These are phyloP conservation scores for Exophiala xenobiotica DNA, from an alignment of 2,329 filamentous ascomycete species.

Conservation along the genomic window DNA sequence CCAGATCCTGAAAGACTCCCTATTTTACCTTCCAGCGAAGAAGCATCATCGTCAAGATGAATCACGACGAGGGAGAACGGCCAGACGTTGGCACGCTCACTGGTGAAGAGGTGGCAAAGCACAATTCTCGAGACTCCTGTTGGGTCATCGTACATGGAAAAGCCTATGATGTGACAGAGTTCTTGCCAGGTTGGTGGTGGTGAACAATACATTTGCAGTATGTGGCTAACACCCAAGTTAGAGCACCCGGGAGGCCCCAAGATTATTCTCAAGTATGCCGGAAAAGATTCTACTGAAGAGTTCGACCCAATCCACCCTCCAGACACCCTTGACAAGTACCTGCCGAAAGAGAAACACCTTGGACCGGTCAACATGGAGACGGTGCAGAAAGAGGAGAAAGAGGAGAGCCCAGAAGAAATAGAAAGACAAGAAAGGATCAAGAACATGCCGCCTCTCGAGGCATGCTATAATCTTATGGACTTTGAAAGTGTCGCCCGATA, in stretches of 20 bases:
- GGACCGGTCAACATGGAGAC: constrained; percentile 85
- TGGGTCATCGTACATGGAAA: constrained; percentile 90
- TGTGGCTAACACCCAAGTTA: constrained; percentile 32
- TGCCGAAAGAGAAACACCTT: constrained; percentile 80
- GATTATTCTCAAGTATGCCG: constrained; percentile 95
- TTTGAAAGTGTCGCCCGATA: constrained; percentile 89
- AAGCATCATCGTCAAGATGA: constrained; percentile 22
- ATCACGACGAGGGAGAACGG: constrained; percentile 24
- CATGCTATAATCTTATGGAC: constrained; percentile 92
- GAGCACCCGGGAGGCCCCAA: constrained; percentile 87
- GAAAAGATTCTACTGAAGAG: constrained; percentile 89
- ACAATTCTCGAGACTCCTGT: constrained; percentile 79
- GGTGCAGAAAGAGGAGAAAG: constrained; percentile 44
- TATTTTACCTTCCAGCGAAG: constrained; percentile 8
- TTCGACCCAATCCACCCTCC: constrained; percentile 88
- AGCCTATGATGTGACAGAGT: constrained; percentile 87
- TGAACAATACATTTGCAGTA: neutral
- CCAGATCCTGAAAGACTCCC: constrained; percentile 16
- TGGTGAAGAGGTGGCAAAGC: constrained; percentile 64
- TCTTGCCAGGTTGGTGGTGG: constrained; percentile 57
- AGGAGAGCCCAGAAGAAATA: constrained; percentile 67
- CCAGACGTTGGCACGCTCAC: constrained; percentile 42
- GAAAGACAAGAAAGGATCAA: constrained; percentile 72
- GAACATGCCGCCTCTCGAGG: constrained; percentile 74
- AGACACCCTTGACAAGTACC: constrained; percentile 79